A percentile compares a stretch with the other conserved stretches of the same genome.
Evolutionary conservation across 1,284 basidiomycete genomes (phyloP).

Genomic region (Phlebopus sp.): DNA sequence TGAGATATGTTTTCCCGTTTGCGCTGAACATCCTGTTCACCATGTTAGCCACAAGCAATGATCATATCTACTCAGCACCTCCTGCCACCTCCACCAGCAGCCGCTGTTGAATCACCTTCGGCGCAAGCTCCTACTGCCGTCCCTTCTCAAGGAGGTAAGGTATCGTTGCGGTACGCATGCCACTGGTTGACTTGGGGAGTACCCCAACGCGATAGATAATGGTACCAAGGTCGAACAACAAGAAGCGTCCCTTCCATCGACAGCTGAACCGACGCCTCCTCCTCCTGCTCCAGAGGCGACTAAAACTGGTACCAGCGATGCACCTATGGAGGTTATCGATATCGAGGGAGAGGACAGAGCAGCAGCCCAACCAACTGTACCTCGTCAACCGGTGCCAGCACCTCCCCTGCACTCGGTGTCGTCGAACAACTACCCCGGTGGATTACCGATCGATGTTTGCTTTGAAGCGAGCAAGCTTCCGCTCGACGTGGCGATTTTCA

Average conservation of each 20-base stretch:
- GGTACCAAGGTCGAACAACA: conserved; percentile 34
- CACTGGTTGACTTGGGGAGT: conserved; percentile 17
- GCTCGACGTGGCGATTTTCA: conserved; percentile 92
- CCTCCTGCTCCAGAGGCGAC: conserved; percentile 22
- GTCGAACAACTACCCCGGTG: conserved; percentile 25
- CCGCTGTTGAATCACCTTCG: conserved; percentile 16
- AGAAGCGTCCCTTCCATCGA: conserved; percentile 30
- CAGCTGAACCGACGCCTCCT: conserved; percentile 33
- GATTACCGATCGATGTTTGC: conserved; percentile 65
- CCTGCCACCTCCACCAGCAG: conserved; percentile 36
- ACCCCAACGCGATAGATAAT: conserved; percentile 24
- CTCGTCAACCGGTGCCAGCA: conserved; percentile 17
- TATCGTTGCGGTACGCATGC: neutral
- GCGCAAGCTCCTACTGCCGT: conserved; percentile 18
- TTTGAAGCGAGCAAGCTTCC: conserved; percentile 90
- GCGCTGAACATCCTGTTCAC: conserved; percentile 5
- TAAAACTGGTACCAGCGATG: conserved; percentile 33
- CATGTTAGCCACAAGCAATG: conserved; percentile 76
- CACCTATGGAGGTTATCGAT: conserved; percentile 48
- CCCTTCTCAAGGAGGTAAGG: conserved; percentile 29
- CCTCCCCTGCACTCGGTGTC: conserved; percentile 19
- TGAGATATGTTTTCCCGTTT: conserved; percentile 34
- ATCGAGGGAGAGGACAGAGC: conserved; percentile 48
- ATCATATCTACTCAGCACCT: conserved; percentile 83
- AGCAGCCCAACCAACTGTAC: conserved; percentile 25